phyloP scores from a whole-genome alignment of 2,329 filamentous ascomycete genomes.

The Sporothrix brunneoviolacea region DNA sequence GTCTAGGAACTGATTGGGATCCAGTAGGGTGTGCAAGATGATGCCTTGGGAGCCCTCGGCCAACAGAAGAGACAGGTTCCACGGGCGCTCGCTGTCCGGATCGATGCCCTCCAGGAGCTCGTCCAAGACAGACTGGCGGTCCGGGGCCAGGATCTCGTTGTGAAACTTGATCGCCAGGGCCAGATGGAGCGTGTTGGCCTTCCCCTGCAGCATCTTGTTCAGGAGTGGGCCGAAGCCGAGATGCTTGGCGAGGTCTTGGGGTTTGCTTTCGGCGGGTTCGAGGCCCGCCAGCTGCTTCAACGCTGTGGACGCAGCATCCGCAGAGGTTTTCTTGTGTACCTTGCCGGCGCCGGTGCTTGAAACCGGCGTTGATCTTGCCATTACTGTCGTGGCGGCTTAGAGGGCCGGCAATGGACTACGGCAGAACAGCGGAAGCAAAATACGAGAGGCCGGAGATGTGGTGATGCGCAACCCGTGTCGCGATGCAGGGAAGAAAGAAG shows the following conservation, averaged over 20 bases:
- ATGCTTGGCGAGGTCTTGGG: background rate
- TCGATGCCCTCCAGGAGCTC: background rate
- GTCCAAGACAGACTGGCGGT: background rate
- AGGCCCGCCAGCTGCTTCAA: background rate
- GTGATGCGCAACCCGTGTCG: too few relatives aligned
- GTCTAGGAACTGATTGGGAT: constrained; percentile 1
- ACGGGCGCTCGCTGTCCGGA: background rate
- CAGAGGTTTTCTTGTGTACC: background rate
- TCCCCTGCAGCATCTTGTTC: background rate
- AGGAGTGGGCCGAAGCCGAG: background rate
- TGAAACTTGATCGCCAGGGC: background rate
- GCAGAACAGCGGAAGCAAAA: too few relatives aligned
- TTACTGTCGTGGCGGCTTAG: too few relatives aligned
- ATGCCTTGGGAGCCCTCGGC: constrained; percentile 2
- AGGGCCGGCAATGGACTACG: too few relatives aligned
- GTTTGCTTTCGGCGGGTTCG: background rate
- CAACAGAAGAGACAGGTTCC: background rate
- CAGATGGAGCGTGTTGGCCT: background rate
- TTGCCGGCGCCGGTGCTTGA: background rate
- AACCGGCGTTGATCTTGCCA: too few relatives aligned
- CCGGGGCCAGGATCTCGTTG: background rate
- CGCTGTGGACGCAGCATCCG: background rate
- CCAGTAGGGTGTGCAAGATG: background rate
- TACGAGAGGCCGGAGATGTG: too few relatives aligned
- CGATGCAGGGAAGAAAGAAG: too few relatives aligned